Base-by-base conservation (phyloP, 2,329 filamentous ascomycete species). In the Pseudogymnoascus sp. region DNA sequence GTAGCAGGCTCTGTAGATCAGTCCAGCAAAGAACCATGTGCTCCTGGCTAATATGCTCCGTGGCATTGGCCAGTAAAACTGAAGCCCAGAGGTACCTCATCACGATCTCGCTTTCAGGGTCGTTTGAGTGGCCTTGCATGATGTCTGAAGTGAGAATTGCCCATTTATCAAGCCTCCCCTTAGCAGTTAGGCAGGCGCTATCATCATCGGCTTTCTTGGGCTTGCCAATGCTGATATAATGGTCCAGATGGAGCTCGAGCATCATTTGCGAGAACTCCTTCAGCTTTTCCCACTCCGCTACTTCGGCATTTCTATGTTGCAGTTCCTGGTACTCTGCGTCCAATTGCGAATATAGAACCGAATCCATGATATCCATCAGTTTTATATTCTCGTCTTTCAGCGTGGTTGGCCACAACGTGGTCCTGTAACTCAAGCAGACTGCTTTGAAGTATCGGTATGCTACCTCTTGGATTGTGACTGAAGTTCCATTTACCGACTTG, bases 11-110 rank as follows among this genome's bases (percentile, higher is more conserved):
- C 67, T 84, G 84, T 10, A 90, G 73, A 66, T 89, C 85, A 63
- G 82, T 78, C 72, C 88, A 82, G 66, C 83, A 86, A 57, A 79
- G 75, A 26, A 88, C 71, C 35, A 86, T 77, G 68, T 87, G 81
- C 60, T 85, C 81, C 59, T 84, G 82, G 13, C 78, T 72, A 3
- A 81, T 74, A 44, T 82, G 78, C 33, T 82, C 79, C 9, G 77
- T 77, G 65, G 85, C 78, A 58, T 79, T 85, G 58, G 85, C 76
- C 63, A 84, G 80, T 64, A 86, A 84, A 5, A 83, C 82, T 7
- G 82, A 84, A 21, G 86, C 79, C 86, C 86, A 89, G 9, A 89
- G 71, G 69, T 88, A 86, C 40, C 87, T 81, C 33, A 88, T 70
- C 36, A 75, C 75, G 15, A 87, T 73, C 10, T 76, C 74, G 62